Evolutionary conservation across 1,284 basidiomycete species (phyloP).

Genomic region (Rhizoctonia solani): DNA sequence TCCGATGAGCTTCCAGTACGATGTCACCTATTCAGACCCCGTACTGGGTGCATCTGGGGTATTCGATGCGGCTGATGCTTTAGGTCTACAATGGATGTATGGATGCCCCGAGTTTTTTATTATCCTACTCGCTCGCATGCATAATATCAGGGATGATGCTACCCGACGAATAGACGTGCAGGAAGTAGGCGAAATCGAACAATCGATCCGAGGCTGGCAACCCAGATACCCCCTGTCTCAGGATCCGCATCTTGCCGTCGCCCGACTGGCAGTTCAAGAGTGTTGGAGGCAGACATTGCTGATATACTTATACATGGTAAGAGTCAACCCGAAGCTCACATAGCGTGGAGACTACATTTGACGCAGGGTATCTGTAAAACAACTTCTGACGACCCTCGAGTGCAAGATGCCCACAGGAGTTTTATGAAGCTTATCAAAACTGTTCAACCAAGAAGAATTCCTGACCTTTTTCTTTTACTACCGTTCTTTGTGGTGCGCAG

Average conservation of each 20-base stretch:
- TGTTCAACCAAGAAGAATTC: background rate
- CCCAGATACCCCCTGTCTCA: background rate
- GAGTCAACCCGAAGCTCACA: background rate
- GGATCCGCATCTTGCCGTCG: slow-evolving; percentile 10
- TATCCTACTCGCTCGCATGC: slow-evolving; percentile 13
- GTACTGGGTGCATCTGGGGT: background rate
- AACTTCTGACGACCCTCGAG: background rate
- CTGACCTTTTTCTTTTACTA: slow-evolving; percentile 13
- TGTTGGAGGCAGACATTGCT: slow-evolving; percentile 22
- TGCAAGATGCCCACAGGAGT: background rate
- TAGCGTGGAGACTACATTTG: background rate
- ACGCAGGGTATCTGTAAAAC: background rate
- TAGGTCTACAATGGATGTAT: slow-evolving; percentile 16
- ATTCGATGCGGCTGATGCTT: slow-evolving; percentile 1
- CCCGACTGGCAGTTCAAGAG: slow-evolving; percentile 7
- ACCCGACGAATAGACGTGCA: background rate
- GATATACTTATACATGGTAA: slow-evolving; percentile 23
- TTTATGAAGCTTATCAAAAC: slow-evolving; percentile 11
- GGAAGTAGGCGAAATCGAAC: slow-evolving; percentile 10
- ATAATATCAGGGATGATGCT: slow-evolving; percentile 7
- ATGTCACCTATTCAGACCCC: background rate
- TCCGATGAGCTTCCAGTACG: slow-evolving; percentile 16
- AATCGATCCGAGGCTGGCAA: slow-evolving; percentile 3
- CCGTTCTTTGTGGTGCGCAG: slow-evolving; percentile 1
- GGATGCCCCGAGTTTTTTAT: slow-evolving; percentile 6